Evolutionary conservation across 2,329 filamentous ascomycete genomes (phyloP).

Genomic region (Hymenoscyphus fraxineus): DNA sequence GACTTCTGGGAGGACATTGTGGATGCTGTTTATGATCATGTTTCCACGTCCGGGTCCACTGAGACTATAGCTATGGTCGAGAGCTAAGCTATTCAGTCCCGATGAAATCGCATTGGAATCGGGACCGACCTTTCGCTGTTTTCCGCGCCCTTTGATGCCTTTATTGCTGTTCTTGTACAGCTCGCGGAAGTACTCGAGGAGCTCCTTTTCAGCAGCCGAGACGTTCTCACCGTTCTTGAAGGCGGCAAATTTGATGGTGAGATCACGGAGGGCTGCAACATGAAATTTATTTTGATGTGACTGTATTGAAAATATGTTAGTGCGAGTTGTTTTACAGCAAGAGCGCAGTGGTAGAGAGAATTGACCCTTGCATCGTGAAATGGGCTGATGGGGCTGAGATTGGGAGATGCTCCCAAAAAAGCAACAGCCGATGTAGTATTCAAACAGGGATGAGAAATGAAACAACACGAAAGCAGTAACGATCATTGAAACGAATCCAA

Average conservation of each 20-base stretch:
- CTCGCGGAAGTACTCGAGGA: slow-evolving; percentile 79
- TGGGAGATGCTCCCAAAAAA: slow-evolving; percentile 7
- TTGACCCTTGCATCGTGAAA: background rate
- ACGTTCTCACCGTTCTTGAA: slow-evolving; percentile 60
- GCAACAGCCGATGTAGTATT: slow-evolving; percentile 7
- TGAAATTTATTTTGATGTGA: slow-evolving; percentile 96
- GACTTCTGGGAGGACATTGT: slow-evolving; percentile 21
- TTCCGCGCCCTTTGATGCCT: slow-evolving; percentile 93
- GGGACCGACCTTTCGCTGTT: slow-evolving; percentile 63
- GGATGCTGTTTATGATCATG: slow-evolving; percentile 15
- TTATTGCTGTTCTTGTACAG: slow-evolving; percentile 99
- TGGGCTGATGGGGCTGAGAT: slow-evolving; percentile 14
- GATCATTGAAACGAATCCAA: slow-evolving; percentile 2
- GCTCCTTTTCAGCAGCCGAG: slow-evolving; percentile 64
- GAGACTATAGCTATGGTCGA: slow-evolving; percentile 17
- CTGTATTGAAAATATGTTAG: slow-evolving; percentile 39
- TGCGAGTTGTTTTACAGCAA: background rate
- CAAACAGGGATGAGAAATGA: slow-evolving; percentile 17
- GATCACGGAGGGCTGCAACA: slow-evolving; percentile 62
- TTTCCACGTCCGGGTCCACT: slow-evolving; percentile 21
- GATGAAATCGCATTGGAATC: slow-evolving; percentile 12
- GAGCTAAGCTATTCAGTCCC: slow-evolving; percentile 14
- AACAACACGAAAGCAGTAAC: slow-evolving; percentile 14
- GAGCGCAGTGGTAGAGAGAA: background rate
- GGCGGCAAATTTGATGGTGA: slow-evolving; percentile 68